Evolutionary conservation across 352 stramenopile genomes (phyloP), one percentile per base, ranked within the genome.

Genomic region (Thalassiosira hispida): DNA sequence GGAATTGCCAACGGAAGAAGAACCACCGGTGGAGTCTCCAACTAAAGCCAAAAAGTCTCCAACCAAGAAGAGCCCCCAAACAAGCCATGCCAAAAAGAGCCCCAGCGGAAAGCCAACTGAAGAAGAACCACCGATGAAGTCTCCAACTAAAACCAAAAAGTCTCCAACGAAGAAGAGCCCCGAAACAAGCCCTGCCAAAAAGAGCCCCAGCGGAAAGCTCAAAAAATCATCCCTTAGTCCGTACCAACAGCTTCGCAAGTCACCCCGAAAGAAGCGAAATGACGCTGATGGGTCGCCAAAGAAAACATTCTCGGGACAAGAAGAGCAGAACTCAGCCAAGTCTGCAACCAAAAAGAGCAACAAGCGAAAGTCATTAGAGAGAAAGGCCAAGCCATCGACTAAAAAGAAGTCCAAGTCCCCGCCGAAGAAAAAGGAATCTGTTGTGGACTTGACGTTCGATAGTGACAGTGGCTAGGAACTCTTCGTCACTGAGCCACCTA

Each of bases 371-470:
- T 71, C 60, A 46, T 33, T 40, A 1, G 47, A 71, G 18, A 18
- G 14, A 3, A 18, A 60, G 1, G 31, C 22, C 2, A n/a, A 20
- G 18, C 7, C 18, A 47, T 18, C 14, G 1, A 20, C 0, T 22
- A 51, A 49, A 16, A 44, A 59, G 46, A n/a, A 61, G 5, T 3
- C 27, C 11, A 53, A 53, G 46, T 11, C 42, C 33, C 61, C 42
- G 12, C 33, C 22, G 23, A 23, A 56, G 46, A 64, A 64, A 51
- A 74, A 35, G 31, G 25, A 27, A 29, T 18, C 4, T 23, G 40
- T 68, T 57, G 60, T 68, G 1, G 60, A 68, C 38, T 46, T 68
- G 60, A 68, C 60, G 1, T 68, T 68, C 56, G 49, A 68, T 55
- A 57, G 18, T 25, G 60, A 57, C 40, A 38, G 31, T 38, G 31